phyloP scores from a whole-genome alignment of 306 rosid genomes.

The Cicer arietinum region DNA sequence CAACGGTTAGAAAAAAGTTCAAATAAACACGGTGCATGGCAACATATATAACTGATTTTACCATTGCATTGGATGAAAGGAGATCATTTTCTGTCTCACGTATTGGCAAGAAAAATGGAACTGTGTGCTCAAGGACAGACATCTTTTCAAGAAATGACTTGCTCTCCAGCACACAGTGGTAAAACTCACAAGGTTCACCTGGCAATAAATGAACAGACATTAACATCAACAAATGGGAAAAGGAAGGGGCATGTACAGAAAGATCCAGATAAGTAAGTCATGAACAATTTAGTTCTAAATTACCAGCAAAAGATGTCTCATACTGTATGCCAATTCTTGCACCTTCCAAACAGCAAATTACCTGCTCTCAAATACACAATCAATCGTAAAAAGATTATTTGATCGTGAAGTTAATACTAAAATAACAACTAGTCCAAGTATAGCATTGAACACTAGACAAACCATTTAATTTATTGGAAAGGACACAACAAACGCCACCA shows the following conservation, averaged over 20 bases:
- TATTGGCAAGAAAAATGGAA: constrained; percentile 87
- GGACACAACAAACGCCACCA: not conserved
- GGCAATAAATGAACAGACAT: constrained; percentile 44
- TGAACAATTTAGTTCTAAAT: constrained; percentile 40
- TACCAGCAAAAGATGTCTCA: constrained; percentile 96
- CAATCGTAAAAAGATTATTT: constrained; percentile 25
- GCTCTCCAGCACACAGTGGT: constrained; percentile 93
- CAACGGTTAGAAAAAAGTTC: constrained; percentile 38
- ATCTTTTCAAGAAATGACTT: constrained; percentile 97
- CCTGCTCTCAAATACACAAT: constrained; percentile 58
- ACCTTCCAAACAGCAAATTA: constrained; percentile 91
- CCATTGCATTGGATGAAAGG: constrained; percentile 92
- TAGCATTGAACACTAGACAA: constrained; percentile 7
- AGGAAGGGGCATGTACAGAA: constrained; percentile 4
- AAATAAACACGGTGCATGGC: constrained; percentile 43
- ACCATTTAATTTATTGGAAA: not conserved
- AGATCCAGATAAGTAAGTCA: constrained; percentile 35
- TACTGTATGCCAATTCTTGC: constrained; percentile 89
- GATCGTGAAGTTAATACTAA: constrained; percentile 8
- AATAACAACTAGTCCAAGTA: constrained; percentile 22
- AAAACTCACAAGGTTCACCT: constrained; percentile 85
- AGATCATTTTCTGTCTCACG: constrained; percentile 87
- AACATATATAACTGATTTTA: constrained; percentile 53
- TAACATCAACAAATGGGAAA: constrained; percentile 35
- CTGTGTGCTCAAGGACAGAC: constrained; percentile 90